Conservation (phyloP, 2,329 filamentous ascomycete species). For the Pseudomassariella vexata region DNA sequence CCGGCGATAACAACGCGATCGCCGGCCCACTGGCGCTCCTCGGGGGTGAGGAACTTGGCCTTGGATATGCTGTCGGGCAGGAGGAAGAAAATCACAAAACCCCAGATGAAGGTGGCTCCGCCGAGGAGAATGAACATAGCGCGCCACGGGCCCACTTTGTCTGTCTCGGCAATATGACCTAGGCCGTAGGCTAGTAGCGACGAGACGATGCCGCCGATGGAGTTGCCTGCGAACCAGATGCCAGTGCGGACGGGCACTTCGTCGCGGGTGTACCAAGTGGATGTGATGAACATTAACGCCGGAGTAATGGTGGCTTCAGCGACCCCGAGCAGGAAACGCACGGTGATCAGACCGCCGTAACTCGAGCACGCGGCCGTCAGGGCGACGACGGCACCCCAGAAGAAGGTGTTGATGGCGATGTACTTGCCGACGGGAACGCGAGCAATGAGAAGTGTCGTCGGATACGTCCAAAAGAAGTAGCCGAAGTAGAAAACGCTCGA, state of each 20-base stretch:
- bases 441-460: constrained; percentile 41
- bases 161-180: constrained; percentile 42
- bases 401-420: constrained; percentile 38
- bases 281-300: constrained; percentile 49
- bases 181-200: constrained; percentile 49
- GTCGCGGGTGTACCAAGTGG: constrained; percentile 51
- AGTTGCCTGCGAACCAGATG: constrained; percentile 50
- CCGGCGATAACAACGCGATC: constrained; percentile 43
- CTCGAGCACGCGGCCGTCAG: constrained; percentile 38
- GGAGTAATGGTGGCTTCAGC: constrained; percentile 51
- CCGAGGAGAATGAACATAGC: constrained; percentile 56
- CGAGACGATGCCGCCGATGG: constrained; percentile 39
- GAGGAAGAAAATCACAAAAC: constrained; percentile 37
- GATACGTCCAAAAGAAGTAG: constrained; percentile 45
- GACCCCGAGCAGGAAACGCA: constrained; percentile 48
- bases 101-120: constrained; percentile 43
- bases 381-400: constrained; percentile 44
- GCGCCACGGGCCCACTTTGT: constrained; percentile 42
- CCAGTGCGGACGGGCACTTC: constrained; percentile 49
- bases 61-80: constrained; percentile 48
- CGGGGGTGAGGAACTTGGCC: constrained; percentile 50
- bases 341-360: constrained; percentile 42
- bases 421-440: constrained; percentile 42
- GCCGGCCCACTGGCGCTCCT: constrained; percentile 43
- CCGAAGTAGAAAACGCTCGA: constrained; percentile 41